Evolutionary conservation across 2,329 filamentous ascomycete genomes (phyloP).

Genomic region (Sporothrix phasma): DNA sequence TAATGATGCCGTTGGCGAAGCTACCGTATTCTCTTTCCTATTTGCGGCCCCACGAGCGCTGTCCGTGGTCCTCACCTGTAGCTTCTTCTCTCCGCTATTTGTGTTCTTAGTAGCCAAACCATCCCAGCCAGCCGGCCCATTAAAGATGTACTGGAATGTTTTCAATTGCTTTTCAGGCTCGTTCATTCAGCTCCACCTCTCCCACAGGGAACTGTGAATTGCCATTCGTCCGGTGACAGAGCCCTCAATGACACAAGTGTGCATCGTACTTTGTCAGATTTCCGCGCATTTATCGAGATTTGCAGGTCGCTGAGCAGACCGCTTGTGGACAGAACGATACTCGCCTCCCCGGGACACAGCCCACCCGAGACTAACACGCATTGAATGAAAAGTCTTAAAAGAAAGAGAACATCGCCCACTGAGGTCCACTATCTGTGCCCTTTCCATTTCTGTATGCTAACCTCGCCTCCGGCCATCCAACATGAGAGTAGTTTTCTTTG

Average conservation of each 20-base stretch:
- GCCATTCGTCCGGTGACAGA: too few relatives aligned
- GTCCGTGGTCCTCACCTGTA: background rate
- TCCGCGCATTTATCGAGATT: too few relatives aligned
- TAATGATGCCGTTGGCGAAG: background rate
- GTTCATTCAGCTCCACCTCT: too few relatives aligned
- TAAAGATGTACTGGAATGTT: background rate
- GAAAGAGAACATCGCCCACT: background rate
- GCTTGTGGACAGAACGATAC: background rate
- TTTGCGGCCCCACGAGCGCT: background rate
- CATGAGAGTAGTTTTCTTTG: background rate
- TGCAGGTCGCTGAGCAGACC: background rate
- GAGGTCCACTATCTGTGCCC: background rate
- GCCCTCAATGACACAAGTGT: too few relatives aligned
- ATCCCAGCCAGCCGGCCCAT: background rate
- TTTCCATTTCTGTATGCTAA: background rate
- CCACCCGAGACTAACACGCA: background rate
- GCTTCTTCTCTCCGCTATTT: background rate
- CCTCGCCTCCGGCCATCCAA: background rate
- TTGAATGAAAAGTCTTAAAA: too few relatives aligned
- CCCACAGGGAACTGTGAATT: too few relatives aligned
- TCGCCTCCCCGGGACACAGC: background rate
- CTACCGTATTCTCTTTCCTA: too few relatives aligned
- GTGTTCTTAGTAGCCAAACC: background rate
- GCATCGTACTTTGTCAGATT: too few relatives aligned
- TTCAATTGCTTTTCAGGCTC: too few relatives aligned